Percentiles rank a stretch among this genome's conserved stretches.
phyloP scores from a whole-genome alignment of 1,284 basidiomycete species.

The Afroboletus lepidellus region DNA sequence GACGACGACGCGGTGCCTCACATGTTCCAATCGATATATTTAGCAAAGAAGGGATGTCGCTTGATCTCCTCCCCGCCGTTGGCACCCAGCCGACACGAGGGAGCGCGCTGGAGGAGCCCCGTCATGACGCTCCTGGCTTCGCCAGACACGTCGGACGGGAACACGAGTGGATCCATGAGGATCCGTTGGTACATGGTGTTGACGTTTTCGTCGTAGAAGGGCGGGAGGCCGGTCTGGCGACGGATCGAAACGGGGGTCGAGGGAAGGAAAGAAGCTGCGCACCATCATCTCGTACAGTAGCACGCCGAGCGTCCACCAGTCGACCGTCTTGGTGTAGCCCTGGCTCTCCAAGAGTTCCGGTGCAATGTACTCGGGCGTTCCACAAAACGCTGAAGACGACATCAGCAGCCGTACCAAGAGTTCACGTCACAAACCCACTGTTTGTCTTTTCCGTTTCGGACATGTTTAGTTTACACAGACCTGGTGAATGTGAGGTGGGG shows the following conservation, averaged over 20 bases:
- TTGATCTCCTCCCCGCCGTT: constrained; percentile 98
- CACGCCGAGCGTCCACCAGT: constrained; percentile 99
- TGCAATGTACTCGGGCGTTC: constrained; percentile 98
- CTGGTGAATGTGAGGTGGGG: constrained; percentile 30
- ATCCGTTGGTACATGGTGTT: constrained; percentile 99
- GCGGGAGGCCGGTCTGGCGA: constrained; percentile 85
- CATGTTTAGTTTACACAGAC: constrained; percentile 99
- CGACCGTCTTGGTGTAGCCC: constrained; percentile 98
- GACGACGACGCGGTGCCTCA: constrained; percentile 28
- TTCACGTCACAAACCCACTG: constrained; percentile 48
- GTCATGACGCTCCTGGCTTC: constrained; percentile 91
- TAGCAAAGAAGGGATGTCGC: constrained; percentile 92
- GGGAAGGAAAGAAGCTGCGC: background rate
- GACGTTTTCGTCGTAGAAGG: constrained; percentile 98
- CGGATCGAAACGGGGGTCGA: constrained; percentile 1
- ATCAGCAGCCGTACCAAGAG: constrained; percentile 3
- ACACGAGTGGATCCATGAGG: constrained; percentile 89
- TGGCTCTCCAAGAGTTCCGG: constrained; percentile 95
- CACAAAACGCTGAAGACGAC: constrained; percentile 80
- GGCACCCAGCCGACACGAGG: constrained; percentile 79
- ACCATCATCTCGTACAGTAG: constrained; percentile 99
- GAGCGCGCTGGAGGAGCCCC: constrained; percentile 88
- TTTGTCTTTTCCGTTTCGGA: constrained; percentile 97
- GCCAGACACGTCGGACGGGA: constrained; percentile 86
- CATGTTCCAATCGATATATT: constrained; percentile 90